Evolutionary conservation across 2,329 filamentous ascomycete species (phyloP).

Genomic region (Chaetothyriales sp.): DNA sequence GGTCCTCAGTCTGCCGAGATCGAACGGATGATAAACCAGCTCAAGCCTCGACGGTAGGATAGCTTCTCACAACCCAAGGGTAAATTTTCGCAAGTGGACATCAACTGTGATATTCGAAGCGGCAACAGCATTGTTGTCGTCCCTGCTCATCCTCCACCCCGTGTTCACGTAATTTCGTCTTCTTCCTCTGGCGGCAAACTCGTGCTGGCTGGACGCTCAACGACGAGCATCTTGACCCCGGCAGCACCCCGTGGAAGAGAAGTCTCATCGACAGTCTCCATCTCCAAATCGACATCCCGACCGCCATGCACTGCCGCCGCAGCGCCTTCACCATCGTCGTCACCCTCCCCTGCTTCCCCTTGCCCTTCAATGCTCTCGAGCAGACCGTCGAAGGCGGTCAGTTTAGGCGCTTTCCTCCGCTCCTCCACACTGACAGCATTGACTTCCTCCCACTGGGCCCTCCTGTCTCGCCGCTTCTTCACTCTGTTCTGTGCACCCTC

Average conservation of each 20-base stretch:
- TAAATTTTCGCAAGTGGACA: constrained; percentile 1
- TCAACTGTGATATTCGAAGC: no score
- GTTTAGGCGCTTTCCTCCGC: constrained; percentile 16
- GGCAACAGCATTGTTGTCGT: no score
- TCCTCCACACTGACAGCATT: constrained; percentile 22
- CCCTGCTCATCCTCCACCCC: no score
- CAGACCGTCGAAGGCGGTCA: constrained; percentile 20
- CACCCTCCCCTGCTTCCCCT: constrained; percentile 31
- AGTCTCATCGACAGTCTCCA: constrained; percentile 9
- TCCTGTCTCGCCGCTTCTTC: constrained; percentile 32
- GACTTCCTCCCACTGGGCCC: constrained; percentile 31
- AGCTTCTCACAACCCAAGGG: neutral
- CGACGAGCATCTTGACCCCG: constrained; percentile 19
- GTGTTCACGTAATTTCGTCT: constrained; percentile 31
- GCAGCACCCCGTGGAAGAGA: constrained; percentile 7
- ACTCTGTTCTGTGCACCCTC: constrained; percentile 36
- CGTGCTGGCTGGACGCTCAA: constrained; percentile 14
- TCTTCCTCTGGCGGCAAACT: constrained; percentile 21
- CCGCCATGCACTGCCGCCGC: constrained; percentile 14
- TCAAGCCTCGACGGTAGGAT: constrained; percentile 29
- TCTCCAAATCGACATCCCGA: constrained; percentile 5
- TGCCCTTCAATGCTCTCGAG: neutral
- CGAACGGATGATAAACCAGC: constrained; percentile 55
- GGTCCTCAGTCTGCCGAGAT: constrained; percentile 60
- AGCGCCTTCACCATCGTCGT: constrained; percentile 29